Percentiles rank a stretch among this genome's conserved stretches.
These are phyloP conservation scores for Solanum microdontum DNA, from an alignment of 257 asterid species.

Conservation along the genomic window DNA sequence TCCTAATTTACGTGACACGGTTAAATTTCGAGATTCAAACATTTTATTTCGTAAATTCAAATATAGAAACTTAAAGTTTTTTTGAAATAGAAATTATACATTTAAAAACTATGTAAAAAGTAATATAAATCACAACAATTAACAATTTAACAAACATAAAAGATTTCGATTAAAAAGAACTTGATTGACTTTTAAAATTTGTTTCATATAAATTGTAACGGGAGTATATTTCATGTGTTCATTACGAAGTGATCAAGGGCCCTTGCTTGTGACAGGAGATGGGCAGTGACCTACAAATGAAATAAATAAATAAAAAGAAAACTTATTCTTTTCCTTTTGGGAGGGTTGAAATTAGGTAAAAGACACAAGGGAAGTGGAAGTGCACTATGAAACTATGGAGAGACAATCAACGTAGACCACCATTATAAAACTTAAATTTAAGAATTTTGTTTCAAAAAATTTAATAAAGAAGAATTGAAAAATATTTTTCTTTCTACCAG, in stretches of 20 bases:
- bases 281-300: conserved; percentile 24
- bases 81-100: no score
- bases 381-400: background rate
- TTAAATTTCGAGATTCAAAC: background rate
- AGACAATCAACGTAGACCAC: background rate
- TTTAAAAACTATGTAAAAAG: no score
- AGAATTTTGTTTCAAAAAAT: background rate
- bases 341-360: conserved; percentile 8
- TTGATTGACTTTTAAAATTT: background rate
- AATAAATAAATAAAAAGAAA: background rate
- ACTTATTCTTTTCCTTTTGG: background rate
- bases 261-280: conserved; percentile 12
- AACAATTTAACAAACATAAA: no score
- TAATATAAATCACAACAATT: no score
- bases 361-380: conserved; percentile 5
- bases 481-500: background rate
- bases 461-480: background rate
- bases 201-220: background rate
- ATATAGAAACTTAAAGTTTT: background rate
- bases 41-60: no score
- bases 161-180: no score
- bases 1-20: no score
- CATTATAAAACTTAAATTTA: background rate
- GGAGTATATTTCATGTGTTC: background rate
- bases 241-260: background rate